phyloP scores from a whole-genome alignment of 1,284 basidiomycete genomes.

The Marasmius sp. region DNA sequence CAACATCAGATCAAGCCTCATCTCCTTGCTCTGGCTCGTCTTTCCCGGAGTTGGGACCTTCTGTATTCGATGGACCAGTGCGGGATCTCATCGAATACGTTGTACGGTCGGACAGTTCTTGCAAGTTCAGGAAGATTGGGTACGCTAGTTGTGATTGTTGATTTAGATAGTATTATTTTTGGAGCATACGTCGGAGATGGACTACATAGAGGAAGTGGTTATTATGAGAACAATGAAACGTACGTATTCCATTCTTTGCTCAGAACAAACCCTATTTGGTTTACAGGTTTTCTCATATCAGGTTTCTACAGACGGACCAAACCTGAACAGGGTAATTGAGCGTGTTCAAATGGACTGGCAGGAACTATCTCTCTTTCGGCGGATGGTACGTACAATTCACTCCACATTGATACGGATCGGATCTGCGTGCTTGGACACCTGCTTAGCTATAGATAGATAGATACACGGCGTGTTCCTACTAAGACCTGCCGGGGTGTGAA shows the following conservation, averaged over 20 bases:
- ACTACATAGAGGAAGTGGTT: not conserved
- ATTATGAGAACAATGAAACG: not conserved
- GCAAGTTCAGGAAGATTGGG: not conserved
- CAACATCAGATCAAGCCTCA: not conserved
- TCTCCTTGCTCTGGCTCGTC: not conserved
- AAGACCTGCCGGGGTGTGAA: too few species aligned
- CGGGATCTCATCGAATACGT: not conserved
- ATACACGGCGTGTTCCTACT: too few species aligned
- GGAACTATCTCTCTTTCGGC: not conserved
- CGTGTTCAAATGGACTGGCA: not conserved
- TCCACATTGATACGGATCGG: too few species aligned
- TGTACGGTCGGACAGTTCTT: not conserved
- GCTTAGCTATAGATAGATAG: too few species aligned
- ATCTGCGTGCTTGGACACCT: too few species aligned
- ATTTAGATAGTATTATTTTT: not conserved
- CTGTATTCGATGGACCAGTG: not conserved
- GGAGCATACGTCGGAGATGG: not conserved
- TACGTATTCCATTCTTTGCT: too few species aligned
- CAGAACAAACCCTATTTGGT: too few species aligned
- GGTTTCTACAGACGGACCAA: not conserved
- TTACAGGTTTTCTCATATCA: not conserved
- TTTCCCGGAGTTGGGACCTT: not conserved
- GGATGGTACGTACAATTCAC: not conserved
- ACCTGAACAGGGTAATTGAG: not conserved
- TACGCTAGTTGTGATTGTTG: not conserved